A percentile compares a stretch with the other conserved stretches of the same genome.
Conservation (phyloP, 768 basidiomycete species). For the Suillus spraguei region DNA sequence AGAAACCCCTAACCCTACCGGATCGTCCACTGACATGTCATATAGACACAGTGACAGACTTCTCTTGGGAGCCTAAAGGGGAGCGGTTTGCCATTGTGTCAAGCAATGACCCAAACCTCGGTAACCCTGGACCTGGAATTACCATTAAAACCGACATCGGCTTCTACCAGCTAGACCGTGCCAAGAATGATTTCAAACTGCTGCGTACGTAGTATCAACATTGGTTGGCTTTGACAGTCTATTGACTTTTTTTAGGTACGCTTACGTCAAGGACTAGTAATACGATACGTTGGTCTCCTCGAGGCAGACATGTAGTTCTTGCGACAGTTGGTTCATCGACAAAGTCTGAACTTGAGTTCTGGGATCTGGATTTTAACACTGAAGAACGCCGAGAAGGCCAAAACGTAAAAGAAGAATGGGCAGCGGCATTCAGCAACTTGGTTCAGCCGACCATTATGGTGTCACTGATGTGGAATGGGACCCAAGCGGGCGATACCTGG, state of each 20-base stretch:
- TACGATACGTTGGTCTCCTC: constrained; percentile 95
- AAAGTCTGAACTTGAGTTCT: constrained; percentile 98
- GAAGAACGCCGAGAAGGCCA: constrained; percentile 53
- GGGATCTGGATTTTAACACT: constrained; percentile 92
- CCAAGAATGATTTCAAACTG: constrained; percentile 92
- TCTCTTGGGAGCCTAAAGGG: constrained; percentile 99
- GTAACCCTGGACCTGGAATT: constrained; percentile 85
- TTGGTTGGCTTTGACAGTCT: constrained; percentile 1
- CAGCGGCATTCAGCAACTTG: constrained; percentile 81
- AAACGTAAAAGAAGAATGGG: constrained; percentile 72
- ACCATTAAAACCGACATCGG: constrained; percentile 96
- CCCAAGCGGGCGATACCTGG: constrained; percentile 91
- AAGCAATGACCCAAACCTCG: constrained; percentile 90
- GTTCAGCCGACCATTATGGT: constrained; percentile 92
- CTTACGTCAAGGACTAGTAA: constrained; percentile 86
- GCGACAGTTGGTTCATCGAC: constrained; percentile 94
- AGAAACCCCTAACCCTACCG: constrained; percentile 9
- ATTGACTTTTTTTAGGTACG: constrained; percentile 49
- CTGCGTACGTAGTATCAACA: constrained; percentile 59
- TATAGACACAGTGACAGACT: constrained; percentile 89
- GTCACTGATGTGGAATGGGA: constrained; percentile 99
- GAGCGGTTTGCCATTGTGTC: constrained; percentile 96
- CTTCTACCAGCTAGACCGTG: constrained; percentile 93
- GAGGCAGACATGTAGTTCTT: constrained; percentile 93
- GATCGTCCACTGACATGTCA: not conserved